Evolutionary conservation across 345 rosid species (phyloP).

Genomic region (Sonneratia caseolaris): DNA sequence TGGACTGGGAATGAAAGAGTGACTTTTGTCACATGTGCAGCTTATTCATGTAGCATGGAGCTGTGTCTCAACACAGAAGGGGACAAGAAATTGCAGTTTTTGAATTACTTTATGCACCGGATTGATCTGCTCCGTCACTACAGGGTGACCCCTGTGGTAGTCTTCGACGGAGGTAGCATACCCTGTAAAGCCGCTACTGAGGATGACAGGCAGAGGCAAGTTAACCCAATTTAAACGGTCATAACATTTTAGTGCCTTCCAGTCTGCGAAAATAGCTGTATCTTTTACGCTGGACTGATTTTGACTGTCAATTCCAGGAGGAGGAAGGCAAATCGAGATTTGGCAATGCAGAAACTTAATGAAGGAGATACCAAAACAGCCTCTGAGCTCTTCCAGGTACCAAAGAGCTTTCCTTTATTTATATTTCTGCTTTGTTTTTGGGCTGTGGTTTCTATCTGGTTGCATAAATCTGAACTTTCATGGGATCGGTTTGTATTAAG

Average conservation of each 20-base stretch:
- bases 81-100: slow-evolving; percentile 48
- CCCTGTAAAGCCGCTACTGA: slow-evolving; percentile 77
- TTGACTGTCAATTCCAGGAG: slow-evolving; percentile 25
- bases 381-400: slow-evolving; percentile 72
- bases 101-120: slow-evolving; percentile 77
- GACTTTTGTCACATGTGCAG: slow-evolving; percentile 22
- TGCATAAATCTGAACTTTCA: not conserved
- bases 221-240: not conserved
- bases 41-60: slow-evolving; percentile 96
- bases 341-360: slow-evolving; percentile 64
- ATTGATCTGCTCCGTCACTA: slow-evolving; percentile 56
- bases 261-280: not conserved
- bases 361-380: slow-evolving; percentile 70
- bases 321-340: slow-evolving; percentile 44
- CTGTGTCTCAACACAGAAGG: slow-evolving; percentile 57
- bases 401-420: not conserved
- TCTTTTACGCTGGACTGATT: not conserved
- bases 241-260: not conserved
- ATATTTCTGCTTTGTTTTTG: not conserved
- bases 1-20: not conserved
- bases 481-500: not conserved
- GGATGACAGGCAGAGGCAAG: slow-evolving; percentile 50
- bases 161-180: slow-evolving; percentile 69
- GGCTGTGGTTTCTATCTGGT: not conserved
- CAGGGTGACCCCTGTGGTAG: slow-evolving; percentile 67